phyloP scores from a whole-genome alignment of 1,284 basidiomycete genomes.

The Athelia sp. region DNA sequence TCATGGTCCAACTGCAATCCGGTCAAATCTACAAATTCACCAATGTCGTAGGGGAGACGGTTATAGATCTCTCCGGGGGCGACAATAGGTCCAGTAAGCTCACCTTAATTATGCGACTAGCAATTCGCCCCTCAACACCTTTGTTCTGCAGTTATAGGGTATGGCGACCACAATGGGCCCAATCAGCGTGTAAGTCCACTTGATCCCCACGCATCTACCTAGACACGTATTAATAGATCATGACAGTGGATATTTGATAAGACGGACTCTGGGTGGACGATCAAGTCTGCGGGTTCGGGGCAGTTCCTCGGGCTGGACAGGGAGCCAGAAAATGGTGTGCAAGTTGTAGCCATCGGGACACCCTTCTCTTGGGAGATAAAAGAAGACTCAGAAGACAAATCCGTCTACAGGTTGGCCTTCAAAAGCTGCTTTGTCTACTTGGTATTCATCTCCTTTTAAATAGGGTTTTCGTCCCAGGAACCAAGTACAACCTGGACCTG shows the following conservation, averaged over 20 bases:
- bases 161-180: slow-evolving; percentile 30
- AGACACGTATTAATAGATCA: too few relatives aligned
- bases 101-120: background rate
- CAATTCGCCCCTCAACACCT: background rate
- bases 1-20: slow-evolving; percentile 10
- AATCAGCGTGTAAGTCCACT: slow-evolving; percentile 42
- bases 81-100: slow-evolving; percentile 40
- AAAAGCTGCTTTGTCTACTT: too few relatives aligned
- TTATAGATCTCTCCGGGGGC: slow-evolving; percentile 48
- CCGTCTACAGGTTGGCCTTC: slow-evolving; percentile 27
- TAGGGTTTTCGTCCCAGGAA: slow-evolving; percentile 21
- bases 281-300: slow-evolving; percentile 33
- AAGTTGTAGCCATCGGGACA: slow-evolving; percentile 26
- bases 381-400: slow-evolving; percentile 28
- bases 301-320: slow-evolving; percentile 37
- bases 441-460: too few relatives aligned
- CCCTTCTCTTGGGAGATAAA: slow-evolving; percentile 40
- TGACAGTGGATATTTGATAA: slow-evolving; percentile 46
- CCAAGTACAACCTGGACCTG: slow-evolving; percentile 2
- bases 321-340: slow-evolving; percentile 24
- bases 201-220: background rate
- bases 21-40: slow-evolving; percentile 38
- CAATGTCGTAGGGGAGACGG: slow-evolving; percentile 45
- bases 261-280: slow-evolving; percentile 32
- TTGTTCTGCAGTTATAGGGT: slow-evolving; percentile 45